phyloP scores from a whole-genome alignment of 257 asterid genomes.

The Solanum bulbocastanum region DNA sequence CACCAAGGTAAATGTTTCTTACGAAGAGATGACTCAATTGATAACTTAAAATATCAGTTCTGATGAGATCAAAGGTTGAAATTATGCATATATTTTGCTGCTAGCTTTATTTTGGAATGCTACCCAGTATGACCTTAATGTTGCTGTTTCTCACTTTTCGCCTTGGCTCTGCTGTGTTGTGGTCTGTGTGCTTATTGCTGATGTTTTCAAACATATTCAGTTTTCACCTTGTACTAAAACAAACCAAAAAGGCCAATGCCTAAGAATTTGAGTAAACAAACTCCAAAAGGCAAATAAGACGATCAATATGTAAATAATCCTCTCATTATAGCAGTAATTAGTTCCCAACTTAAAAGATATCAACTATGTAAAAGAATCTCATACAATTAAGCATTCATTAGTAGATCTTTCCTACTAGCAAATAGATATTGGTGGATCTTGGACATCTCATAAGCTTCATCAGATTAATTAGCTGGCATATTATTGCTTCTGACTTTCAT shows the following conservation, averaged over 20 bases:
- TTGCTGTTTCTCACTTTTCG: not conserved
- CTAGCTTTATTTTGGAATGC: not conserved
- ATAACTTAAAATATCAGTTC: not conserved
- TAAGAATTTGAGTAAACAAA: not conserved
- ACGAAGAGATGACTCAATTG: not conserved
- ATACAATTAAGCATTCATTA: not conserved
- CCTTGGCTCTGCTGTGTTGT: not conserved
- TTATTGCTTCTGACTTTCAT: not conserved
- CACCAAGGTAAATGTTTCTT: constrained; percentile 54
- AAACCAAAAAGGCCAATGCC: not conserved
- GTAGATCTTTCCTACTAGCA: not conserved
- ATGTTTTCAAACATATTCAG: not conserved
- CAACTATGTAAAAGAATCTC: not conserved
- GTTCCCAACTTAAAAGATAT: not conserved
- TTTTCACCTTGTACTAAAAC: not conserved
- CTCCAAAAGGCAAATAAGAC: not conserved
- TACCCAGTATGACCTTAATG: not conserved
- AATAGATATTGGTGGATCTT: not conserved
- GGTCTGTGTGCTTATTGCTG: not conserved
- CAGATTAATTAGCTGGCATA: not conserved
- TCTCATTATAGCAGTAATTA: not conserved
- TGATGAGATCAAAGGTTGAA: not conserved
- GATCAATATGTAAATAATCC: not conserved
- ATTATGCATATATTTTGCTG: not conserved
- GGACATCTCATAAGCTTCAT: not conserved